These are phyloP conservation scores for Trichoderma koningii DNA, from an alignment of 2,329 filamentous ascomycete species.

Conservation along the genomic window DNA sequence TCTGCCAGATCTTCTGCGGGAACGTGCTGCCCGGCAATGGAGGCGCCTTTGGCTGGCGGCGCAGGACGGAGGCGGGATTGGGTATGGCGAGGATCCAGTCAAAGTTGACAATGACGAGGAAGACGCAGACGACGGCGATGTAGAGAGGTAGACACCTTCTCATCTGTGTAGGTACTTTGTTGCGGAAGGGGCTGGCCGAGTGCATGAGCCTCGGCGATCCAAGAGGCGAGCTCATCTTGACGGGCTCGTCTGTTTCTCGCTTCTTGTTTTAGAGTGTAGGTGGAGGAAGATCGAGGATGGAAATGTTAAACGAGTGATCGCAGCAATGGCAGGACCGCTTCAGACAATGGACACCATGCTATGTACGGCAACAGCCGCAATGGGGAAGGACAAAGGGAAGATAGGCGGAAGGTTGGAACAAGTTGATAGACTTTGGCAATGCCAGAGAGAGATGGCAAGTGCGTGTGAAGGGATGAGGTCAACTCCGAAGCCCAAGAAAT, in stretches of 20 bases:
- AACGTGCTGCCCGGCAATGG: slow-evolving; percentile 43
- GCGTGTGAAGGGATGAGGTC: background rate
- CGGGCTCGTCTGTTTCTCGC: background rate
- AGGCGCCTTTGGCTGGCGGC: slow-evolving; percentile 29
- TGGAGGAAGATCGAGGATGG: background rate
- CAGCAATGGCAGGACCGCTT: background rate
- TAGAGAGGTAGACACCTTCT: slow-evolving; percentile 52
- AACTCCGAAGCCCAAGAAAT: too few species aligned
- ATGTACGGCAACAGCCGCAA: slow-evolving; percentile 1
- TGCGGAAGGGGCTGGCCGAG: slow-evolving; percentile 35
- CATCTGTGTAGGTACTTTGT: slow-evolving; percentile 28
- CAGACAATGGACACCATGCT: slow-evolving; percentile 12
- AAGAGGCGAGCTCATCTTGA: slow-evolving; percentile 39
- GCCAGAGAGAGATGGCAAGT: too few species aligned
- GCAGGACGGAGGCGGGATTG: slow-evolving; percentile 31
- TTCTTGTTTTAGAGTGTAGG: background rate
- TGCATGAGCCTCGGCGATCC: slow-evolving; percentile 44
- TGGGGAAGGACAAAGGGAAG: background rate
- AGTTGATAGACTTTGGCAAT: background rate
- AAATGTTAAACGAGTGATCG: background rate
- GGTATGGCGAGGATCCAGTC: slow-evolving; percentile 42
- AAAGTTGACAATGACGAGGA: slow-evolving; percentile 51
- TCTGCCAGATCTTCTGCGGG: slow-evolving; percentile 74
- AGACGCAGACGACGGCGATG: slow-evolving; percentile 45
- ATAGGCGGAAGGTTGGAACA: background rate